phyloP scores from a whole-genome alignment of 139 green algal genomes.

The Chlamydomonas sphaeroides region DNA sequence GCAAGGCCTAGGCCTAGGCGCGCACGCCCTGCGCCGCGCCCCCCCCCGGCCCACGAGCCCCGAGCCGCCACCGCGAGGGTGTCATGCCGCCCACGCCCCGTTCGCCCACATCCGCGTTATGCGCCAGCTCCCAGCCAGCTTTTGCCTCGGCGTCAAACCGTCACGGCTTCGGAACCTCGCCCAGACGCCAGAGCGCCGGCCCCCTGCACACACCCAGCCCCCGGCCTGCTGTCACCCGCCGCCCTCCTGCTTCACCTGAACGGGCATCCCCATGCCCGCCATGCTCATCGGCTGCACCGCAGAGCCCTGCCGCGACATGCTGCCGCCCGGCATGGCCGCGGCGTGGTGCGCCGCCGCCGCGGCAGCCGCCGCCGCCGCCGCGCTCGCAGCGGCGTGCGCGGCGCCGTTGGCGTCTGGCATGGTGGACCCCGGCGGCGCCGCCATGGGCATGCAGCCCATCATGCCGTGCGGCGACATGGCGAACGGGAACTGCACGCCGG shows the following conservation, averaged over 20 bases:
- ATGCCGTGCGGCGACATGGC: slow-evolving; percentile 11
- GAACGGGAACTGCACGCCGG: background rate
- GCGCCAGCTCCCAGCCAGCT: too few species aligned
- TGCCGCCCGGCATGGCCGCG: background rate
- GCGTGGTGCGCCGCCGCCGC: background rate
- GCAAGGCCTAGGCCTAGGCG: too few species aligned
- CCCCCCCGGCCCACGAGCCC: too few species aligned
- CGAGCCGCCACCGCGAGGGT: too few species aligned
- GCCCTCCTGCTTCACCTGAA: background rate
- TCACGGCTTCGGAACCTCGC: too few species aligned
- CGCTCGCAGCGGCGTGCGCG: slow-evolving; percentile 4
- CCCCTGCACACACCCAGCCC: too few species aligned
- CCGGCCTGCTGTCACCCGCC: too few species aligned
- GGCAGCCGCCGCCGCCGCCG: slow-evolving; percentile 3
- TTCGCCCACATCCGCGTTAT: too few species aligned
- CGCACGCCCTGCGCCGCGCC: too few species aligned
- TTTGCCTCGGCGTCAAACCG: too few species aligned
- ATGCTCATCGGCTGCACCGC: background rate
- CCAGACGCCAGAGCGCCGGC: too few species aligned
- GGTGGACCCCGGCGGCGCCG: background rate
- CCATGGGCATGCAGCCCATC: slow-evolving; percentile 27
- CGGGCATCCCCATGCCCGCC: background rate
- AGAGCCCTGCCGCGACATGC: slow-evolving; percentile 12
- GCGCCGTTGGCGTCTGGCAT: slow-evolving; percentile 25
- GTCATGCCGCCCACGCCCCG: too few species aligned